Conservation (phyloP, 352 stramenopile genomes). For the Globisporangium nagaii region DNA sequence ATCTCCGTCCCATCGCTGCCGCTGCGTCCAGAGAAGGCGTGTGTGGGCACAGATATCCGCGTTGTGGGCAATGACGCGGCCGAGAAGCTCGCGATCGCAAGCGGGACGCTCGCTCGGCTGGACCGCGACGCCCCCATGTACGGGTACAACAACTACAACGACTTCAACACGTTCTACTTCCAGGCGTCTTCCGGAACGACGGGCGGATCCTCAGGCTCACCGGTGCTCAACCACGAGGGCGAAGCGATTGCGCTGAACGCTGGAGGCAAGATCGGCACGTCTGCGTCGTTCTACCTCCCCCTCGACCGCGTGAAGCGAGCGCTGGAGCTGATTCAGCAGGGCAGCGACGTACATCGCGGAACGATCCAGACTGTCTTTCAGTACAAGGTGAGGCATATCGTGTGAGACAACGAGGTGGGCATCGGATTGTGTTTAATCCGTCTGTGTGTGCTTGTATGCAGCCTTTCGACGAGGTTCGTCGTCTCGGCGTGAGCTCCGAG, state of each 20-base stretch:
- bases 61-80: slow-evolving; percentile 91
- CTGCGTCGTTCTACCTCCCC: slow-evolving; percentile 89
- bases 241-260: slow-evolving; percentile 90
- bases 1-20: slow-evolving; percentile 72
- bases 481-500: slow-evolving; percentile 69
- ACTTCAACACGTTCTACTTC: slow-evolving; percentile 95
- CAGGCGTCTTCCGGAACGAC: slow-evolving; percentile 78
- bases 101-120: slow-evolving; percentile 86
- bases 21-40: slow-evolving; percentile 78
- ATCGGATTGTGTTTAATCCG: background rate
- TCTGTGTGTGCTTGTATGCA: too few species aligned
- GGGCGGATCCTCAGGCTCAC: slow-evolving; percentile 85
- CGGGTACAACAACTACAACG: slow-evolving; percentile 88
- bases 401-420: background rate
- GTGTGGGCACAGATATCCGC: slow-evolving; percentile 89
- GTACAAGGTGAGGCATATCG: slow-evolving; percentile 52
- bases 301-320: slow-evolving; percentile 86
- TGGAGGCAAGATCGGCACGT: slow-evolving; percentile 82
- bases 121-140: slow-evolving; percentile 90
- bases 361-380: slow-evolving; percentile 88
- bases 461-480: slow-evolving; percentile 87
- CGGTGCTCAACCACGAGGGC: slow-evolving; percentile 84
- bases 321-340: slow-evolving; percentile 73
- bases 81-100: slow-evolving; percentile 90
- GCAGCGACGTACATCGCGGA: slow-evolving; percentile 66